Evolutionary conservation across 73 alveolate species (phyloP), one percentile per base, ranked within the genome.

Genomic region (Symbiodinium natans): DNA sequence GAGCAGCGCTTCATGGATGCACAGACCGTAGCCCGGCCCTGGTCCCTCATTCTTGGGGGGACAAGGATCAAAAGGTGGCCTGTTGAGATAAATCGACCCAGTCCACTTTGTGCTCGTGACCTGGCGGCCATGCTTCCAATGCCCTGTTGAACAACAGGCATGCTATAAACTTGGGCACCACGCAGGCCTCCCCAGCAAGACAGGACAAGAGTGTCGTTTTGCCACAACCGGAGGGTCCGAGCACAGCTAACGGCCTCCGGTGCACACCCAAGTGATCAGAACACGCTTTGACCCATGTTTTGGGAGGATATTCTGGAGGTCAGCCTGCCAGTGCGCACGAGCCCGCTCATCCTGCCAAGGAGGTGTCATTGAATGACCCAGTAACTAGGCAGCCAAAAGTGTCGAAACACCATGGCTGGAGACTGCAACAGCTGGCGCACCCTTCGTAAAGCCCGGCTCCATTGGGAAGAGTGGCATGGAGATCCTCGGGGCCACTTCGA

Each of bases 221-320:
- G 21, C 97, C 97, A 36, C 97, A 90, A 36, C 97, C 97, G 3
- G 97, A 90, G 31, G 97, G 97, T 52, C 97, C 97, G 56, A 90
- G 97, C 48, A 90, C 97, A 6, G 97, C 97, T 77, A 90, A 33
- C 15, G 97, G 97, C 97, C 95, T 89, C 21, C n/a, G 52, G 36
- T 34, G 38, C 29, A 63, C 11, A 19, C 29, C 7, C 80, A 34
- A 63, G 25, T 10, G 13, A 63, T 63, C 4, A 17, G 80, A 29
- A 63, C 7, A n/a, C n/a, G n/a, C n/a, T n/a, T n/a, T n/a, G n/a
- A n/a, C n/a, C n/a, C n/a, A n/a, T n/a, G n/a, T n/a, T n/a, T n/a
- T n/a, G n/a, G n/a, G n/a, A 46, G 59, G 59, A 46, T 13, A 9
- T 46, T 46, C 21, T 6, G 59, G 6, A 6, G 59, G 54, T 74